Evolutionary conservation across 768 basidiomycete genomes (phyloP).

Genomic region (Auriscalpium orientale): DNA sequence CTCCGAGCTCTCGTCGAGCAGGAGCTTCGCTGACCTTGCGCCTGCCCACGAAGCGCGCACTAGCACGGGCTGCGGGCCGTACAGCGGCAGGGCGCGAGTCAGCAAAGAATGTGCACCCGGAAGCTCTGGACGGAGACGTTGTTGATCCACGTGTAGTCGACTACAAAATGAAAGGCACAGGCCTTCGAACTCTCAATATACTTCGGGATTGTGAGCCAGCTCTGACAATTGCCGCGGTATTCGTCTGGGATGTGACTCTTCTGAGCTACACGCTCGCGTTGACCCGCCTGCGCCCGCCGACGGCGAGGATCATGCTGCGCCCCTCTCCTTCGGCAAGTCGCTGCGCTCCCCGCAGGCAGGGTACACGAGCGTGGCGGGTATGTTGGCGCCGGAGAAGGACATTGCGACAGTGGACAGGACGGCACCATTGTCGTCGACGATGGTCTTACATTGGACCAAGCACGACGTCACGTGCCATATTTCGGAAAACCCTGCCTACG

Average conservation of each 20-base stretch:
- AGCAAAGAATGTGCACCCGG: background rate
- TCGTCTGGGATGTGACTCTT: conserved; percentile 12
- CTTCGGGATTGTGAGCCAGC: background rate
- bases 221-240: background rate
- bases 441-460: background rate
- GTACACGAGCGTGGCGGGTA: conserved; percentile 6
- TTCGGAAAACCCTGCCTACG: background rate
- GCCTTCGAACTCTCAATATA: background rate
- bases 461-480: no score
- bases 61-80: conserved; percentile 6
- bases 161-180: conserved; percentile 7
- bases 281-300: conserved; percentile 1
- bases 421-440: conserved; percentile 5
- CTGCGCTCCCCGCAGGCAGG: conserved; percentile 1
- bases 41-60: conserved; percentile 9
- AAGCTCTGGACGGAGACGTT: conserved; percentile 5
- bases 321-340: no score
- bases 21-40: conserved; percentile 4
- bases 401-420: conserved; percentile 9
- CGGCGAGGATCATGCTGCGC: no score
- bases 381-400: conserved; percentile 6
- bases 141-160: conserved; percentile 10
- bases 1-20: conserved; percentile 9
- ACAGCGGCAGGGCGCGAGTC: conserved; percentile 1
- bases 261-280: conserved; percentile 13